Percentiles rank a stretch among this genome's conserved stretches.
phyloP scores from a whole-genome alignment of 148 eudicot genomes.

The Vaccinium macrocarpon region DNA sequence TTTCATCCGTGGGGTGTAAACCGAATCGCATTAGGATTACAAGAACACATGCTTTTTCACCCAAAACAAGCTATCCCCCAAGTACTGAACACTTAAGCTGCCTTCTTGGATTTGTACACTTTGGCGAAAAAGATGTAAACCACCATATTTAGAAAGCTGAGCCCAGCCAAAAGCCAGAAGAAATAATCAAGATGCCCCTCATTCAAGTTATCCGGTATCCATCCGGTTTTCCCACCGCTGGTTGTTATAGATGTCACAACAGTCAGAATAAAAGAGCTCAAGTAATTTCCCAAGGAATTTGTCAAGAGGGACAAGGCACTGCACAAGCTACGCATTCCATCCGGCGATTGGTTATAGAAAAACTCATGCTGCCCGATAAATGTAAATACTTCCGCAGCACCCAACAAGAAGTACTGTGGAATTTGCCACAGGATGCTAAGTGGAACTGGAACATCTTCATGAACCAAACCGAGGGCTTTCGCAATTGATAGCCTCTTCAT shows the following conservation, averaged over 20 bases:
- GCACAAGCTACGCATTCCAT: slow-evolving; percentile 54
- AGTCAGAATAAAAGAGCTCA: slow-evolving; percentile 57
- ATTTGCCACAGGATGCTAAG: slow-evolving; percentile 46
- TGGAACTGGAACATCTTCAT: slow-evolving; percentile 36
- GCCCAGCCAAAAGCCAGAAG: slow-evolving; percentile 56
- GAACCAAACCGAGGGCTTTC: slow-evolving; percentile 34
- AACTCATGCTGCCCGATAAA: slow-evolving; percentile 56
- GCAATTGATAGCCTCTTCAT: slow-evolving; percentile 39
- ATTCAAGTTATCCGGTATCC: slow-evolving; percentile 57
- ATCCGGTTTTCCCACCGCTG: slow-evolving; percentile 35
- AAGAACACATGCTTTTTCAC: background rate
- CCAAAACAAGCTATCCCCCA: background rate
- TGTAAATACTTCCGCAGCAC: slow-evolving; percentile 50
- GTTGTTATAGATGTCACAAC: slow-evolving; percentile 41
- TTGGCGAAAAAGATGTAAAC: slow-evolving; percentile 43
- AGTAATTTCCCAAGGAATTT: slow-evolving; percentile 43
- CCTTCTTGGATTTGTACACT: slow-evolving; percentile 37
- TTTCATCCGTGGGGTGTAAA: background rate
- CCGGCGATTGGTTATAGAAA: slow-evolving; percentile 58
- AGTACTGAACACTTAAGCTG: slow-evolving; percentile 13
- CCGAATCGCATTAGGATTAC: background rate
- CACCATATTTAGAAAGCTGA: slow-evolving; percentile 45
- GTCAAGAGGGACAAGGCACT: slow-evolving; percentile 46
- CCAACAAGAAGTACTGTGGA: slow-evolving; percentile 49
- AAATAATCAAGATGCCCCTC: slow-evolving; percentile 51